A percentile compares a stretch with the other conserved stretches of the same genome.
Evolutionary conservation across 2,329 filamentous ascomycete genomes (phyloP).

Genomic region (Colletotrichum gigasporum): DNA sequence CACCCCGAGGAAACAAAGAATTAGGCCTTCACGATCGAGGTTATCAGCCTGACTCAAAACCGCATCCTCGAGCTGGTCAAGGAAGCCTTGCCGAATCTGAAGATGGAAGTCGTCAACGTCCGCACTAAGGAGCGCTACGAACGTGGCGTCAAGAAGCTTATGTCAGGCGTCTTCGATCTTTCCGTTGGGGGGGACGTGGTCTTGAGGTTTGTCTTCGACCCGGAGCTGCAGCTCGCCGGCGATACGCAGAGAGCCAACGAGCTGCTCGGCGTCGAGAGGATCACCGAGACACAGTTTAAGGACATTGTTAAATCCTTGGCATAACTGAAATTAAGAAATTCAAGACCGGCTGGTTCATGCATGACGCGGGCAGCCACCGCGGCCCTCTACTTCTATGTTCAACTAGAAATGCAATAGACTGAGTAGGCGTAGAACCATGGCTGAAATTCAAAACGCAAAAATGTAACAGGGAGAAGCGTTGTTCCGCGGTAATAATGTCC

Average conservation of each 20-base stretch:
- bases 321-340: neutral
- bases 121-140: constrained; percentile 13
- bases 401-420: neutral
- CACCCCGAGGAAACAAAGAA: constrained; percentile 59
- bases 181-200: neutral
- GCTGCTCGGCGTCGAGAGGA: constrained; percentile 2
- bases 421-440: neutral
- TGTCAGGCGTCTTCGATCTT: neutral
- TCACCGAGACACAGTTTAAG: neutral
- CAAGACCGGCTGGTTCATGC: neutral
- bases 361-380: neutral
- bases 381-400: too few species aligned
- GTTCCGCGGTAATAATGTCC: neutral
- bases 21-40: constrained; percentile 60
- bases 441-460: neutral
- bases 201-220: constrained; percentile 1
- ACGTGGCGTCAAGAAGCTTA: constrained; percentile 7
- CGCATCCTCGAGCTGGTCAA: constrained; percentile 51
- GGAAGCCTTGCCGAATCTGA: constrained; percentile 26
- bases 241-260: neutral
- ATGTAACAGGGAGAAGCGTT: neutral
- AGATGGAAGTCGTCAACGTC: constrained; percentile 3
- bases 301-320: constrained; percentile 2
- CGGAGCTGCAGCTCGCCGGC: neutral
- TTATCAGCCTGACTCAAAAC: constrained; percentile 58